These are phyloP conservation scores for Alternaria novae-zelandiae DNA, from an alignment of 2,329 filamentous ascomycete species.

Conservation along the genomic window DNA sequence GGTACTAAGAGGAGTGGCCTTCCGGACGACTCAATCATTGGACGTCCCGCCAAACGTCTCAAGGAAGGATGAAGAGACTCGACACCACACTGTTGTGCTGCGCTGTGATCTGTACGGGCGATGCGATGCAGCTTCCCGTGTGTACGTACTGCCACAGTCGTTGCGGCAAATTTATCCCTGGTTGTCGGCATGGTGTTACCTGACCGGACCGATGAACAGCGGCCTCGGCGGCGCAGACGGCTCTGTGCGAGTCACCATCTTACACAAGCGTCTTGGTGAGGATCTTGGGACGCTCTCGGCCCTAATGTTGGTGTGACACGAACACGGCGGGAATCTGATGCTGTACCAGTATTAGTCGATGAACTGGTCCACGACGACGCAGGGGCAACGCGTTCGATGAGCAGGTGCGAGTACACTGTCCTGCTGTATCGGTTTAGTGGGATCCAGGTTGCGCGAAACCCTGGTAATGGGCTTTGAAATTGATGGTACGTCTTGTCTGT, in stretches of 20 bases:
- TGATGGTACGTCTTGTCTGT: background rate
- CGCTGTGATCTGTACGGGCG: background rate
- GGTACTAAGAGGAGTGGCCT: constrained; percentile 89
- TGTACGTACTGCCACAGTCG: constrained; percentile 4
- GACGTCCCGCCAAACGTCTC: constrained; percentile 60
- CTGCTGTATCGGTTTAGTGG: background rate
- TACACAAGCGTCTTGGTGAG: background rate
- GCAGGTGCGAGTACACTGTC: background rate
- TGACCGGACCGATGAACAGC: background rate
- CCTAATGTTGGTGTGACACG: background rate
- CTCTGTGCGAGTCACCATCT: constrained; percentile 9
- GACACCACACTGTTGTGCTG: background rate
- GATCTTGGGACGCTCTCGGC: background rate
- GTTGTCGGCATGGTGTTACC: constrained; percentile 7
- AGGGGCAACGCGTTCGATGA: background rate
- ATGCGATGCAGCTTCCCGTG: constrained; percentile 5
- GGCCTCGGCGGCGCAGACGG: constrained; percentile 2
- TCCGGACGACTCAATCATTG: constrained; percentile 77
- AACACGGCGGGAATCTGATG: constrained; percentile 4
- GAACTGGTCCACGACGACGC: background rate
- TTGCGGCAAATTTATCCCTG: constrained; percentile 8
- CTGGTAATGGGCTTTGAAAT: background rate
- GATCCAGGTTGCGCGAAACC: background rate
- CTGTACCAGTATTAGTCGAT: background rate
- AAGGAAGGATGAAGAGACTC: constrained; percentile 52